Conservation (phyloP, 139 green algal species). For the Prasinococcaceae sp. region DNA sequence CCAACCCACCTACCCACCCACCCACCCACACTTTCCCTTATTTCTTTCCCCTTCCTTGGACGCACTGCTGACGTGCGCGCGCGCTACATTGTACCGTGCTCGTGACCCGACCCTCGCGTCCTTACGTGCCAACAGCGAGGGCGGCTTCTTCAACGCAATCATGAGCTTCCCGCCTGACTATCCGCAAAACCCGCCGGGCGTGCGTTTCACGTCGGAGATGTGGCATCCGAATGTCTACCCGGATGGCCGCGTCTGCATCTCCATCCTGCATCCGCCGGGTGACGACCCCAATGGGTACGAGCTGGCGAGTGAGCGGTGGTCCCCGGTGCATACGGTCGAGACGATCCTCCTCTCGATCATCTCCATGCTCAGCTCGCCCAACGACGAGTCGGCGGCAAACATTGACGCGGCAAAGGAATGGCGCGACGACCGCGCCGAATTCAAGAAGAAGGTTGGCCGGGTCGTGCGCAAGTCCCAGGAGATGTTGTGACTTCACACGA, state of each 20-base stretch:
- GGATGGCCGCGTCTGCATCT: slow-evolving; percentile 97
- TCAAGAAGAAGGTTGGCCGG: slow-evolving; percentile 73
- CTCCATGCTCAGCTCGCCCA: slow-evolving; percentile 94
- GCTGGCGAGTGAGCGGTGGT: slow-evolving; percentile 84
- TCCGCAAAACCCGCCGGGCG: slow-evolving; percentile 81
- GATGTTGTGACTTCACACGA: slow-evolving; percentile 6
- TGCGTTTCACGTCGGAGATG: slow-evolving; percentile 96
- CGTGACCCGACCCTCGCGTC: not conserved
- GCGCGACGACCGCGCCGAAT: slow-evolving; percentile 66
- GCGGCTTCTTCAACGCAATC: slow-evolving; percentile 96
- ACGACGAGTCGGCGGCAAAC: slow-evolving; percentile 97
- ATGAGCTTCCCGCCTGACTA: slow-evolving; percentile 96
- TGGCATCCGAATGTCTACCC: slow-evolving; percentile 82
- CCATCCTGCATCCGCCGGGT: slow-evolving; percentile 89
- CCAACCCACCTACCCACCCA: not conserved
- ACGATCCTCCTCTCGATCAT: slow-evolving; percentile 98
- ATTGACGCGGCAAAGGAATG: slow-evolving; percentile 80
- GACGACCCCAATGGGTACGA: slow-evolving; percentile 94
- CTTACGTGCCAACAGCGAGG: slow-evolving; percentile 51
- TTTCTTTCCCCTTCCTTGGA: not conserved
- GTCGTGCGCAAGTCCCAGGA: slow-evolving; percentile 87
- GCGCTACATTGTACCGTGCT: not conserved
- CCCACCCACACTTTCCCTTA: not conserved
- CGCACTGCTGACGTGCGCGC: not conserved
- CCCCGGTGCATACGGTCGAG: slow-evolving; percentile 93